These are phyloP conservation scores for Hordeum vulgare DNA, from an alignment of 176 grass and related monocot species.

Conservation along the genomic window MorexV3_pseudomolecules_assembly NC_058524.1:125879624-125880123, in stretches of 20 bases:
- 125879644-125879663: background rate
- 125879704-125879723: background rate
- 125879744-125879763: too few species aligned
- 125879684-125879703: background rate
- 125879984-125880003: conserved; percentile 29
- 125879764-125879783: too few species aligned
- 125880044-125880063: conserved; percentile 45
- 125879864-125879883: background rate
- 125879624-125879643: too few species aligned
- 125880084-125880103: conserved; percentile 68
- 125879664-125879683: background rate
- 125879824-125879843: background rate
- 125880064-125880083: conserved; percentile 74
- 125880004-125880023: conserved; percentile 44
- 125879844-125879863: background rate
- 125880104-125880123: conserved; percentile 33
- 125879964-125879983: conserved; percentile 32
- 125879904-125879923: background rate
- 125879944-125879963: conserved; percentile 30
- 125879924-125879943: background rate
- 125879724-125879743: background rate
- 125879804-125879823: background rate
- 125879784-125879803: too few species aligned
- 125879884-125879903: background rate
- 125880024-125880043: conserved; percentile 44